A percentile compares a stretch with the other conserved stretches of the same genome.
These are phyloP conservation scores for Claviceps cyperi DNA, from an alignment of 2,329 filamentous ascomycete species.

Conservation along the genomic window DNA sequence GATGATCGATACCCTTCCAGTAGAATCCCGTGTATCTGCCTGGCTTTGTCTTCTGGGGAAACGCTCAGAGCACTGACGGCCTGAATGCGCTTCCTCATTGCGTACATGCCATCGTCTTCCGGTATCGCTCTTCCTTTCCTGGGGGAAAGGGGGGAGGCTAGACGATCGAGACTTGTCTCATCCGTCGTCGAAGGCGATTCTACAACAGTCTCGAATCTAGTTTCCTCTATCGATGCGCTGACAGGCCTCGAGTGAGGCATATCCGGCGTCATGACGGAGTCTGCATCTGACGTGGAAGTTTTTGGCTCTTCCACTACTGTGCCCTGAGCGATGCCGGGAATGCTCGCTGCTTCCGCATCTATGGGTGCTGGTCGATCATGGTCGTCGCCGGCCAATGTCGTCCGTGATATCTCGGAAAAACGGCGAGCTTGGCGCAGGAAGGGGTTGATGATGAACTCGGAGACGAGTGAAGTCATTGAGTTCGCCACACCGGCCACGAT, in stretches of 20 bases:
- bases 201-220: constrained; percentile 17
- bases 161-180: constrained; percentile 17
- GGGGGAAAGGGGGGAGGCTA: constrained; percentile 18
- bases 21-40: constrained; percentile 55
- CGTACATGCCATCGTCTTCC: constrained; percentile 66
- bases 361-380: constrained; percentile 12
- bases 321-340: constrained; percentile 12
- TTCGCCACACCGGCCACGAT: constrained; percentile 4
- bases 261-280: constrained; percentile 10
- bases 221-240: constrained; percentile 21
- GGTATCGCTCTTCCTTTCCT: constrained; percentile 33
- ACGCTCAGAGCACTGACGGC: constrained; percentile 49
- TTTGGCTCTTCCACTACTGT: constrained; percentile 4
- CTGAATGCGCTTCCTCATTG: constrained; percentile 52
- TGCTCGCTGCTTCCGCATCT: constrained; percentile 13
- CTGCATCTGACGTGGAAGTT: background rate
- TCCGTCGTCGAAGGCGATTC: constrained; percentile 10
- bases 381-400: constrained; percentile 22
- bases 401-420: constrained; percentile 38
- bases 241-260: constrained; percentile 15
- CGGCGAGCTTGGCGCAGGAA: constrained; percentile 51
- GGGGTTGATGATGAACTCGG: constrained; percentile 51
- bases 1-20: constrained; percentile 49
- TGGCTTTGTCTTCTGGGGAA: constrained; percentile 50
- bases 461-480: constrained; percentile 47